These are phyloP conservation scores for Trichomonascus vanleenenianus DNA, from an alignment of 805 yeast genomes.

Conservation along the genomic window DNA sequence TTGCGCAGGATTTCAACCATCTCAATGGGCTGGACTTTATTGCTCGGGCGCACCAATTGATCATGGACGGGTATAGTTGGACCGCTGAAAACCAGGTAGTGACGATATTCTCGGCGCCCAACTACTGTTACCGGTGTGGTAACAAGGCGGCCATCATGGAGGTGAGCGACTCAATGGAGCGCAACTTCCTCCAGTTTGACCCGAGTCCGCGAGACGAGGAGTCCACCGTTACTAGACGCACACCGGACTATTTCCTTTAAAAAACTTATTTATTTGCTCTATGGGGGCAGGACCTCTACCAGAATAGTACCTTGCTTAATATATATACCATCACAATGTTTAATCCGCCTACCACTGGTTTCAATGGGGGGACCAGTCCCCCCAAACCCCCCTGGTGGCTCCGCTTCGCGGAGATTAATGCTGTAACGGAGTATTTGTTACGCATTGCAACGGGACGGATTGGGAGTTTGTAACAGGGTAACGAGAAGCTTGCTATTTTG, in stretches of 20 bases:
- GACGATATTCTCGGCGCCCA: conserved; percentile 87
- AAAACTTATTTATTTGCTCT: conserved; percentile 15
- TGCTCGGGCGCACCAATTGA: conserved; percentile 94
- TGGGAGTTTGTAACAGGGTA: too few relatives aligned
- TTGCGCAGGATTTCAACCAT: conserved; percentile 88
- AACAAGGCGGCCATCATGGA: conserved; percentile 95
- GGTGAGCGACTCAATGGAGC: conserved; percentile 79
- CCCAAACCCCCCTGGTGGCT: too few relatives aligned
- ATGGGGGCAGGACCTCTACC: too few relatives aligned
- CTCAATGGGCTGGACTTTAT: conserved; percentile 75
- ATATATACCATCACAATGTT: too few relatives aligned
- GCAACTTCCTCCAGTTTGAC: conserved; percentile 86
- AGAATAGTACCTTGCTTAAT: too few relatives aligned
- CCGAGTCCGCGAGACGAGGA: conserved; percentile 96
- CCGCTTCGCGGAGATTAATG: too few relatives aligned
- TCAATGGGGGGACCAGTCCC: too few relatives aligned
- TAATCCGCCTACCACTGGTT: too few relatives aligned
- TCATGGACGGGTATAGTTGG: conserved; percentile 97
- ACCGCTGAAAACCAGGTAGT: conserved; percentile 79
- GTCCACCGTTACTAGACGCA: conserved; percentile 87
- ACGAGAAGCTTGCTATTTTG: too few relatives aligned
- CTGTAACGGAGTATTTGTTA: too few relatives aligned
- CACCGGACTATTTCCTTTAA: conserved; percentile 90
- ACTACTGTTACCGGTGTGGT: conserved; percentile 92
- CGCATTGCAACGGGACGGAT: too few relatives aligned